These are phyloP conservation scores for Farysia itapuensis DNA, from an alignment of 1,284 basidiomycete species.

Conservation along the genomic window DNA sequence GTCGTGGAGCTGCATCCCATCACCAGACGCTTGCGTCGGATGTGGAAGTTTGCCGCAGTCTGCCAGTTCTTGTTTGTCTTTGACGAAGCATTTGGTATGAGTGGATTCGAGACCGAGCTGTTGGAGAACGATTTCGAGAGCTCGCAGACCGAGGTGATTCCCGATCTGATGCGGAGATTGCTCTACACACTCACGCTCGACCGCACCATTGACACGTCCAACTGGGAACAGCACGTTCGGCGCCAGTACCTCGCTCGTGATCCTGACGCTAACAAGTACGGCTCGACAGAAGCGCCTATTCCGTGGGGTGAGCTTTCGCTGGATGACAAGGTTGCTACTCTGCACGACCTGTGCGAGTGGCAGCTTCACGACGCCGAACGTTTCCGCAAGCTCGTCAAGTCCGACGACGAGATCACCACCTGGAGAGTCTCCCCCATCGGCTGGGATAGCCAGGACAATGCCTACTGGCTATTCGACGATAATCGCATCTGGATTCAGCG, in stretches of 20 bases:
- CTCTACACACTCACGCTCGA: conserved; percentile 64
- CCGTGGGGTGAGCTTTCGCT: conserved; percentile 63
- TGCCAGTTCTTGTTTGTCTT: conserved; percentile 59
- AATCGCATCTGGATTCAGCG: conserved; percentile 84
- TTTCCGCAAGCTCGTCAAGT: conserved; percentile 63
- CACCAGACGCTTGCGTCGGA: conserved; percentile 40
- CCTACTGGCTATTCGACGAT: conserved; percentile 84
- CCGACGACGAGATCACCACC: conserved; percentile 62
- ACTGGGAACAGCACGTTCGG: conserved; percentile 44
- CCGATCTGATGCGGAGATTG: conserved; percentile 62
- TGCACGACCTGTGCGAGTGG: conserved; percentile 63
- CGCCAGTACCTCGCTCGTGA: conserved; percentile 35
- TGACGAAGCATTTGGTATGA: conserved; percentile 56
- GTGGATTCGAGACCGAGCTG: conserved; percentile 50
- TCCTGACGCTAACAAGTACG: conserved; percentile 23
- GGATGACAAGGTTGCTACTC: conserved; percentile 61
- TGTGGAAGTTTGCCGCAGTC: conserved; percentile 57
- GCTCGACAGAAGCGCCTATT: conserved; percentile 43
- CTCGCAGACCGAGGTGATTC: conserved; percentile 61
- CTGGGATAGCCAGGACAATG: conserved; percentile 76
- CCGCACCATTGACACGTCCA: conserved; percentile 60
- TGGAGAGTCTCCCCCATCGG: conserved; percentile 78
- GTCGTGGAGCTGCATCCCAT: conserved; percentile 33
- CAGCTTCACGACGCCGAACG: conserved; percentile 64
- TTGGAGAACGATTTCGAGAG: conserved; percentile 64